Evolutionary conservation across 495 filamentous ascomycete genomes (phyloP).

Genomic region (Talaromyces thailandensis): DNA sequence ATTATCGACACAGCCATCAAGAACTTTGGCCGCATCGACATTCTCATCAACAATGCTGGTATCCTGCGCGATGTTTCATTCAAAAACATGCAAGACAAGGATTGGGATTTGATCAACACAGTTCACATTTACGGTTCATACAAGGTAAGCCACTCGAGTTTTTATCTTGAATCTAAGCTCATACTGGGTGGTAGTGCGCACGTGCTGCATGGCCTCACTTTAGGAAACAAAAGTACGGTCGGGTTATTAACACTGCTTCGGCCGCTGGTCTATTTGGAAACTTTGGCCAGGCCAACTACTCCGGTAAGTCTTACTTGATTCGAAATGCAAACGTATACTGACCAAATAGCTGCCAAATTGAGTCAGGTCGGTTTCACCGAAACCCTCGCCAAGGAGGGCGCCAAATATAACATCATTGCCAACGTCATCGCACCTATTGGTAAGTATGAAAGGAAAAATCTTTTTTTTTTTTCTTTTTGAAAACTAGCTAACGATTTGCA

Average conservation of each 20-base stretch:
- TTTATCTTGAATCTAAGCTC: background rate
- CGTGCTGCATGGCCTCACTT: constrained; percentile 97
- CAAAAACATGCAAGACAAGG: constrained; percentile 96
- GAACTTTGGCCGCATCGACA: constrained; percentile 84
- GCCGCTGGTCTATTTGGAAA: constrained; percentile 91
- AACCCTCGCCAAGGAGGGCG: constrained; percentile 93
- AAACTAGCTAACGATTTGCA: constrained; percentile 12
- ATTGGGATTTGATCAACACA: constrained; percentile 91
- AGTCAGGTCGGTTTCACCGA: constrained; percentile 97
- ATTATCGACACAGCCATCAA: constrained; percentile 97
- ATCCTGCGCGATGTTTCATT: constrained; percentile 95
- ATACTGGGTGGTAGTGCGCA: constrained; percentile 53
- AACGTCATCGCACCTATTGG: constrained; percentile 93
- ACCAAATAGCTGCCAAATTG: constrained; percentile 69
- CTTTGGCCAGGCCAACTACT: constrained; percentile 97
- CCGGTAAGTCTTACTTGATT: constrained; percentile 35
- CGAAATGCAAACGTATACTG: constrained; percentile 4
- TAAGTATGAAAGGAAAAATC: too few species aligned
- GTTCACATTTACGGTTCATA: constrained; percentile 95
- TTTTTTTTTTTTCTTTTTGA: too few species aligned
- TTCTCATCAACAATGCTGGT: constrained; percentile 96
- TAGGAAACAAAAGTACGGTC: constrained; percentile 95
- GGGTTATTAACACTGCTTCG: constrained; percentile 92
- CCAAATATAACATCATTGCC: constrained; percentile 95
- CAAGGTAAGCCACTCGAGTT: constrained; percentile 45